Evolutionary conservation across 208 protist genomes (phyloP).

Genomic region (Trypanosomatidae sp.): DNA sequence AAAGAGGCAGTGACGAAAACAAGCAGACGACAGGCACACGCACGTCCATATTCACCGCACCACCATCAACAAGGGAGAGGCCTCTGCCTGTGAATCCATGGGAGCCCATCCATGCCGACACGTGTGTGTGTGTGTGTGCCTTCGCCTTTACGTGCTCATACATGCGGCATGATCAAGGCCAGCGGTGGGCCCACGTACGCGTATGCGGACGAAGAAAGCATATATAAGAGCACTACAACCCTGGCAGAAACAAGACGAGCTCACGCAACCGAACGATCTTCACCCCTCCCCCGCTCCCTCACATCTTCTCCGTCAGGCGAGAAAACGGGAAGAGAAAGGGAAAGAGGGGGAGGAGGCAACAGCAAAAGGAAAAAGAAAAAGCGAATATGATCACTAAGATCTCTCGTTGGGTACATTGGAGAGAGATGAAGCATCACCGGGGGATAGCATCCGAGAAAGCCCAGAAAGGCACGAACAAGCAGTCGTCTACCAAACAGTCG

Average conservation of each 20-base stretch:
- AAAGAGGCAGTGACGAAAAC: slow-evolving; percentile 5
- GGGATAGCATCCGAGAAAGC: background rate
- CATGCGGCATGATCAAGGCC: background rate
- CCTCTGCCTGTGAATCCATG: background rate
- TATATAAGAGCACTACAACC: background rate
- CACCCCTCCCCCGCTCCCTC: background rate
- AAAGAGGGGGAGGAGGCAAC: background rate
- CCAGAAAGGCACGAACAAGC: slow-evolving; percentile 6
- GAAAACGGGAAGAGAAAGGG: background rate
- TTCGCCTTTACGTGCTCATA: background rate
- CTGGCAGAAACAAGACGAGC: too few relatives aligned
- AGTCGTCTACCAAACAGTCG: background rate
- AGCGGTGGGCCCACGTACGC: background rate
- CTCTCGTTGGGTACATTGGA: background rate
- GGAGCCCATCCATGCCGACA: background rate
- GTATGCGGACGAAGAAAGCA: background rate
- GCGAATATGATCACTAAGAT: background rate
- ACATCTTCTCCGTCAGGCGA: background rate
- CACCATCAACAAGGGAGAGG: background rate
- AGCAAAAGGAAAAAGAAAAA: background rate
- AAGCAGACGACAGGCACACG: slow-evolving; percentile 1
- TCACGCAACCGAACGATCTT: background rate
- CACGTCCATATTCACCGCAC: background rate
- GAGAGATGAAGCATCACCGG: background rate
- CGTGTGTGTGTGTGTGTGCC: background rate